Conservation (phyloP, 352 stramenopile species). For the Pythium rishiriense region DNA sequence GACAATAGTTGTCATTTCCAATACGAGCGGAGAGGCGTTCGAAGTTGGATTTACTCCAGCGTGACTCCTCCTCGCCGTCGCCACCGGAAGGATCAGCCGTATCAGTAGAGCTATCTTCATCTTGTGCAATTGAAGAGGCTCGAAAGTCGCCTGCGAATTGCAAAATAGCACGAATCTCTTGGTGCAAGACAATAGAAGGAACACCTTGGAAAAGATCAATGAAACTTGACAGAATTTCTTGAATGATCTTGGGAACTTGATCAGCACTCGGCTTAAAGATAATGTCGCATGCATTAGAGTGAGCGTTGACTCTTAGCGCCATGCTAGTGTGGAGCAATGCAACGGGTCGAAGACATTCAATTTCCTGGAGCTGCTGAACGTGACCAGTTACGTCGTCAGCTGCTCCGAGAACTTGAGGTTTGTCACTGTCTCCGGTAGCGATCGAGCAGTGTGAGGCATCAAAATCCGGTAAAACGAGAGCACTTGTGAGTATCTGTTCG, state of each 20-base stretch:
- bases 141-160: constrained; percentile 54
- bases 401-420: neutral
- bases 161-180: constrained; percentile 45
- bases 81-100: neutral
- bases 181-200: constrained; percentile 35
- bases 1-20: constrained; percentile 35
- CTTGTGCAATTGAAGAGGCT: constrained; percentile 24
- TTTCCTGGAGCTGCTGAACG: constrained; percentile 12
- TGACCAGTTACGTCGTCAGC: neutral
- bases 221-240: constrained; percentile 36
- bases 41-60: constrained; percentile 28
- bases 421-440: neutral
- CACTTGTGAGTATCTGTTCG: constrained; percentile 8
- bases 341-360: constrained; percentile 20
- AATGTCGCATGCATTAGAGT: constrained; percentile 25
- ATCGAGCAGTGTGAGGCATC: constrained; percentile 15
- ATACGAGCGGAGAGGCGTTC: constrained; percentile 39
- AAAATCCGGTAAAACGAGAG: constrained; percentile 28
- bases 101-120: neutral
- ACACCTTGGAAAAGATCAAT: constrained; percentile 44
- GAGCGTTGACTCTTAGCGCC: constrained; percentile 12
- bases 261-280: constrained; percentile 39
- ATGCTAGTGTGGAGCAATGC: constrained; percentile 26
- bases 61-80: constrained; percentile 9
- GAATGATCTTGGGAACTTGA: constrained; percentile 29